Evolutionary conservation across 805 yeast genomes (phyloP), one percentile per base, ranked within the genome.

Genomic region (Candida vartiovaarae): DNA sequence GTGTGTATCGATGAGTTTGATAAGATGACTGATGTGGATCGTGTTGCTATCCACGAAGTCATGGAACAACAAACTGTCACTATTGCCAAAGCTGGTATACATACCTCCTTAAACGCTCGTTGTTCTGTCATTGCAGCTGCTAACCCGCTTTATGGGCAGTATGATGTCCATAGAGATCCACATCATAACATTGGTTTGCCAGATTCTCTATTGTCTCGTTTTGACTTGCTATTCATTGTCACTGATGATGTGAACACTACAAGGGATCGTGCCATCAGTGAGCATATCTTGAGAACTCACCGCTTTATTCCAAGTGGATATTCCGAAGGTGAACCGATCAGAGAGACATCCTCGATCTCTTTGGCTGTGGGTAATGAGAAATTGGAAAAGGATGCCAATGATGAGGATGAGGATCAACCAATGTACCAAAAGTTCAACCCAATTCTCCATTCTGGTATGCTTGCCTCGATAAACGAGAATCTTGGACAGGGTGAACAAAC

Each of bases 1-100:
- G 97, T 91, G 39, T 93, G 98, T 74, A 93, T 93, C 59, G 99
- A 93, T 71, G 99, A 93, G 74, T 93, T 93, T 61, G 99, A 93
- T 65, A 93, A 93, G 71, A 93, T 93, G 99, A 76, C 98, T 62
- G 99, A 93, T 59, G 98, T 93, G 62, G 99, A 93, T 65, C 76
- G 99, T 61, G 98, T 93, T 33, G 98, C 99, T 0, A 93, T 93
- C 53, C 99, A 93, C 65, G 99, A 93, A 71, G 99, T 99, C 9
- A 93, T 93, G 99, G 99, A 93, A 69, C 99, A 93, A 66, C 99
- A 93, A 66, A 93, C 99, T 0, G 93, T 93, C 47, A 90, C 98
- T 9, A 90, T 93, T 62, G 99, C 99, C 31, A 93, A 93, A 64
- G 99, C 99, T 8, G 99, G 99, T 63, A 93, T 93, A 54, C 93